A percentile compares a stretch with the other conserved stretches of the same genome.
These are phyloP conservation scores for Kockovaella imperatae DNA, from an alignment of 768 basidiomycete species.

Conservation along the genomic window DNA sequence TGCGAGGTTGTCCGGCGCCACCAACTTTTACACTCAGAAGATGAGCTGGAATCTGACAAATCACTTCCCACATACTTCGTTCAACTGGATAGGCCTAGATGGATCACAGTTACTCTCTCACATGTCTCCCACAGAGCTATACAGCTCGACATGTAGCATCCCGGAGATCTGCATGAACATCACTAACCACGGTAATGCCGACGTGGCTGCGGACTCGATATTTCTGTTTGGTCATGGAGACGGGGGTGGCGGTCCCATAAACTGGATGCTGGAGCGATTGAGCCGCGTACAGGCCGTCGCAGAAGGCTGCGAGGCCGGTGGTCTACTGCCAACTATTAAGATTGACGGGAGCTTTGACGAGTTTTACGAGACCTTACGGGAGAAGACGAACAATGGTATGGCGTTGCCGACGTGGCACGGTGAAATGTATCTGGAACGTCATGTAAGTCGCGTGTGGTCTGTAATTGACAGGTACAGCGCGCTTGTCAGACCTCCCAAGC, in stretches of 20 bases:
- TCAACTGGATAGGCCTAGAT: constrained; percentile 79
- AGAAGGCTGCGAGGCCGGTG: too few relatives aligned
- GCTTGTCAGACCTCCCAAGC: constrained; percentile 66
- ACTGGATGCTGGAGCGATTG: constrained; percentile 84
- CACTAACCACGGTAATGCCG: constrained; percentile 5
- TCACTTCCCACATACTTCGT: constrained; percentile 84
- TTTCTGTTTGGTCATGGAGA: constrained; percentile 96
- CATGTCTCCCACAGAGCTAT: constrained; percentile 91
- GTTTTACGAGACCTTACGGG: constrained; percentile 68
- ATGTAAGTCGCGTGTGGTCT: constrained; percentile 16
- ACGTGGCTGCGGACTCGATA: constrained; percentile 48
- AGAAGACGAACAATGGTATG: constrained; percentile 56
- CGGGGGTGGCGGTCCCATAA: constrained; percentile 52
- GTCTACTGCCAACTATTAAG: too few relatives aligned
- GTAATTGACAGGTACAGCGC: neutral
- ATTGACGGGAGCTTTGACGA: constrained; percentile 60
- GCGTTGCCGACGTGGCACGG: constrained; percentile 82
- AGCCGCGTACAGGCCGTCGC: too few relatives aligned
- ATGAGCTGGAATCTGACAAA: constrained; percentile 52
- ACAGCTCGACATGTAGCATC: constrained; percentile 60
- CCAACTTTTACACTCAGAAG: constrained; percentile 95
- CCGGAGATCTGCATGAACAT: constrained; percentile 6
- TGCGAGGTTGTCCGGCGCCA: constrained; percentile 64
- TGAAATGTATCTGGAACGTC: constrained; percentile 78
- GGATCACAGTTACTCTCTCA: constrained; percentile 88